A percentile compares a stretch with the other conserved stretches of the same genome.
phyloP scores from a whole-genome alignment of 2,329 filamentous ascomycete genomes.

The Ceratocystis smalleyi region DNA sequence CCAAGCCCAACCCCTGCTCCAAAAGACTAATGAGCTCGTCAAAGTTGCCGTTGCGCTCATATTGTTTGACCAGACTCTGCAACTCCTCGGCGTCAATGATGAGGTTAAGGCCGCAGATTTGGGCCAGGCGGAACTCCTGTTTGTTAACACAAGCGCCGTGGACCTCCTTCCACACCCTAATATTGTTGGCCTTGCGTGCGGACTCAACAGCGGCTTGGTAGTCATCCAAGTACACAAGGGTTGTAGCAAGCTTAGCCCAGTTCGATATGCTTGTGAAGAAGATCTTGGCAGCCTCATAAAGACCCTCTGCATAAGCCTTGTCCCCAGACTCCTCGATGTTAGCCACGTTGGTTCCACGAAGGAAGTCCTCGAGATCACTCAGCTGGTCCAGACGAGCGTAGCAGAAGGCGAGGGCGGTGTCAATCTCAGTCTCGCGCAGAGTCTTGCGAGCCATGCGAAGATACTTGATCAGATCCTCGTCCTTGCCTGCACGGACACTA shows the following conservation, averaged over 20 bases:
- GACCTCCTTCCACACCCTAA: slow-evolving; percentile 98
- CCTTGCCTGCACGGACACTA: slow-evolving; percentile 87
- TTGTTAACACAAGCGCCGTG: slow-evolving; percentile 91
- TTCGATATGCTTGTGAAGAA: slow-evolving; percentile 98
- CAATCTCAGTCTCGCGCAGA: slow-evolving; percentile 78
- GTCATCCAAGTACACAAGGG: slow-evolving; percentile 87
- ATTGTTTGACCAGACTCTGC: slow-evolving; percentile 83
- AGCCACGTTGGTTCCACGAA: slow-evolving; percentile 82
- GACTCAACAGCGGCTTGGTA: slow-evolving; percentile 97
- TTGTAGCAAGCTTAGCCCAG: slow-evolving; percentile 97
- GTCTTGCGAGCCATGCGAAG: slow-evolving; percentile 96
- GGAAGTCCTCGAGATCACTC: slow-evolving; percentile 86
- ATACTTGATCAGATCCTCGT: slow-evolving; percentile 93
- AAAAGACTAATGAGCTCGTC: slow-evolving; percentile 91
- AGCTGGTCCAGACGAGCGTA: slow-evolving; percentile 86
- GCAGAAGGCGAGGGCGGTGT: slow-evolving; percentile 86
- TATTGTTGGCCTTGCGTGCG: slow-evolving; percentile 94
- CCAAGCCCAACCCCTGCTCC: slow-evolving; percentile 85
- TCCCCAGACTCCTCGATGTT: slow-evolving; percentile 95
- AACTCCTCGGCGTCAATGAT: slow-evolving; percentile 96
- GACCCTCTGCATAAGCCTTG: slow-evolving; percentile 89
- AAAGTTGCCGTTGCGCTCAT: slow-evolving; percentile 94
- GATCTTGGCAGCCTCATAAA: slow-evolving; percentile 94
- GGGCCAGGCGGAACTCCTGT: slow-evolving; percentile 96
- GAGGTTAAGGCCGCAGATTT: slow-evolving; percentile 96